A percentile compares a stretch with the other conserved stretches of the same genome.
phyloP scores from a whole-genome alignment of 495 filamentous ascomycete species.

The Extremus antarcticus region DNA sequence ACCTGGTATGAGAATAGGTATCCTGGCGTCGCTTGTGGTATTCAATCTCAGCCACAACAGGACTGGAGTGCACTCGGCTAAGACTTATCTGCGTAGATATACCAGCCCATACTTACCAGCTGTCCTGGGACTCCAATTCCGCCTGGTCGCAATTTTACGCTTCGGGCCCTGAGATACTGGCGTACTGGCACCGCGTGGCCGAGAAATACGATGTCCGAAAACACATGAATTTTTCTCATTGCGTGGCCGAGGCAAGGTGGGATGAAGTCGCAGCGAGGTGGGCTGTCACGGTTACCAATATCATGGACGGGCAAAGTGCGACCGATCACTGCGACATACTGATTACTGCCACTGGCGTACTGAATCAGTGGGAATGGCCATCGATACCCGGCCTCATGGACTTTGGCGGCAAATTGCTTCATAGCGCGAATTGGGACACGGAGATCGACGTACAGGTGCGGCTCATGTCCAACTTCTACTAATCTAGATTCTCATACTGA shows the following conservation, averaged over 20 bases:
- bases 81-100: constrained; percentile 43
- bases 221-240: constrained; percentile 26
- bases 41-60: too few species aligned
- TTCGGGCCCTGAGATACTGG: constrained; percentile 24
- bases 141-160: constrained; percentile 29
- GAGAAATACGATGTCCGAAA: constrained; percentile 28
- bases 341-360: constrained; percentile 23
- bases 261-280: constrained; percentile 22
- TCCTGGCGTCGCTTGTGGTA: background rate
- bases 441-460: constrained; percentile 18
- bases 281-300: constrained; percentile 23
- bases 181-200: constrained; percentile 23
- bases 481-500: too few species aligned
- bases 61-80: too few species aligned
- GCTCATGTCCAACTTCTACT: too few species aligned
- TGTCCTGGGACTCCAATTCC: constrained; percentile 27
- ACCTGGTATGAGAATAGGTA: constrained; percentile 40
- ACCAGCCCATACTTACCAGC: constrained; percentile 20
- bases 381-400: constrained; percentile 23
- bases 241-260: constrained; percentile 21
- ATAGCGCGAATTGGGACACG: constrained; percentile 27
- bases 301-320: constrained; percentile 10
- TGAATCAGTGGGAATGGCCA: constrained; percentile 29
- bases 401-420: constrained; percentile 28
- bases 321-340: constrained; percentile 23